Conservation (phyloP, 179 eudicot species). For the Beta macrorhiza region DNA sequence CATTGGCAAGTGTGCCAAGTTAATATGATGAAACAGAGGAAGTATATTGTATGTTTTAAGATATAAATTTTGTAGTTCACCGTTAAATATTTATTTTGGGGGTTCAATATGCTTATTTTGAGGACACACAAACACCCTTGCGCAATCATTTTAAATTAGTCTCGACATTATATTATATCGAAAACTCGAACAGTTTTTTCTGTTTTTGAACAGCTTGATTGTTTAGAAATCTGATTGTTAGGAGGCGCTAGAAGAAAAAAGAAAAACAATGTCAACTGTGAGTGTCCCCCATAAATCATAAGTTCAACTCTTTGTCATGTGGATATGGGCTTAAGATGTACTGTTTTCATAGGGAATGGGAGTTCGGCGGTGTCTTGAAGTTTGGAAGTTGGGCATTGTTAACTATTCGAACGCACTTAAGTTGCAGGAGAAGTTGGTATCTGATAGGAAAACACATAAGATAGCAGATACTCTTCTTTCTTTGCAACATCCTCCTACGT, state of each 20-base stretch:
- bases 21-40: too few species aligned
- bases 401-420: slow-evolving; percentile 65
- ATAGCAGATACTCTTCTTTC: slow-evolving; percentile 62
- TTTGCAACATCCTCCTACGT: slow-evolving; percentile 88
- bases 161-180: too few species aligned
- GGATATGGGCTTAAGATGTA: neutral
- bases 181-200: neutral
- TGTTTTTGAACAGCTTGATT: neutral
- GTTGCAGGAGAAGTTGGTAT: slow-evolving; percentile 66
- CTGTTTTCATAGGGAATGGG: slow-evolving; percentile 44
- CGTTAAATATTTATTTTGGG: too few species aligned
- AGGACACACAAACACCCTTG: too few species aligned
- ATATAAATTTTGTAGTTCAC: too few species aligned
- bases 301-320: neutral
- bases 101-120: too few species aligned
- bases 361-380: slow-evolving; percentile 52
- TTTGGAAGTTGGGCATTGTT: slow-evolving; percentile 76
- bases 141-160: too few species aligned
- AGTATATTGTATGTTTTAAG: too few species aligned
- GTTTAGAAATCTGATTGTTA: neutral
- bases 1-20: too few species aligned
- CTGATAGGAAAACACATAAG: slow-evolving; percentile 57
- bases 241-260: neutral
- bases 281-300: too few species aligned
- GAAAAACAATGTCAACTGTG: neutral